A percentile compares a stretch with the other conserved stretches of the same genome.
These are phyloP conservation scores for Jamesozyma hellenica DNA, from an alignment of 805 yeast genomes.

Conservation along the genomic window DNA sequence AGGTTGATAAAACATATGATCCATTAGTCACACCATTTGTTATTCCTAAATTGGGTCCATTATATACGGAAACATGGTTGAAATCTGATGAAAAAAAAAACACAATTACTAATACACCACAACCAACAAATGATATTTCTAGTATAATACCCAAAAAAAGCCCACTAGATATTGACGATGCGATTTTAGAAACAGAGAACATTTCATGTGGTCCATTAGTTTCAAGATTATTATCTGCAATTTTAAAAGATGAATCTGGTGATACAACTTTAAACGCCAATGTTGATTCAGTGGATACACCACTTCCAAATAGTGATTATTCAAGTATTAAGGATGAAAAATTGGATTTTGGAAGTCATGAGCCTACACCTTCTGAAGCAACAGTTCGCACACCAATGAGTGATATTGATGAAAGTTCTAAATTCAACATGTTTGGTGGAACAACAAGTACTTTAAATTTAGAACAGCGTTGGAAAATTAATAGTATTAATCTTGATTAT, in stretches of 20 bases:
- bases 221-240: slow-evolving; percentile 72
- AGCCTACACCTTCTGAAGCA: slow-evolving; percentile 10
- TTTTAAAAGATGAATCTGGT: slow-evolving; percentile 33
- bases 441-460: slow-evolving; percentile 29
- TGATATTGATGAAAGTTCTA: slow-evolving; percentile 9
- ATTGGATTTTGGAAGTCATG: slow-evolving; percentile 9
- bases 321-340: slow-evolving; percentile 18
- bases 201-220: slow-evolving; percentile 88
- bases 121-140: slow-evolving; percentile 37
- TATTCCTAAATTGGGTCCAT: slow-evolving; percentile 78
- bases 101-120: slow-evolving; percentile 35
- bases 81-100: slow-evolving; percentile 58
- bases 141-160: slow-evolving; percentile 47
- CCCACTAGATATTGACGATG: slow-evolving; percentile 44
- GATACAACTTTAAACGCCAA: neutral
- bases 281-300: neutral
- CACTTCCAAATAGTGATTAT: slow-evolving; percentile 2
- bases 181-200: slow-evolving; percentile 55
- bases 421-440: slow-evolving; percentile 8
- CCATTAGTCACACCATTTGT: slow-evolving; percentile 62
- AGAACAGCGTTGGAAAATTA: slow-evolving; percentile 41
- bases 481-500: slow-evolving; percentile 50
- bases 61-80: slow-evolving; percentile 77
- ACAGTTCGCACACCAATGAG: slow-evolving; percentile 16
- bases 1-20: slow-evolving; percentile 40